Evolutionary conservation across 1,284 basidiomycete species (phyloP), one percentile per base, ranked within the genome.

Genomic region (Ustilago loliicola): DNA sequence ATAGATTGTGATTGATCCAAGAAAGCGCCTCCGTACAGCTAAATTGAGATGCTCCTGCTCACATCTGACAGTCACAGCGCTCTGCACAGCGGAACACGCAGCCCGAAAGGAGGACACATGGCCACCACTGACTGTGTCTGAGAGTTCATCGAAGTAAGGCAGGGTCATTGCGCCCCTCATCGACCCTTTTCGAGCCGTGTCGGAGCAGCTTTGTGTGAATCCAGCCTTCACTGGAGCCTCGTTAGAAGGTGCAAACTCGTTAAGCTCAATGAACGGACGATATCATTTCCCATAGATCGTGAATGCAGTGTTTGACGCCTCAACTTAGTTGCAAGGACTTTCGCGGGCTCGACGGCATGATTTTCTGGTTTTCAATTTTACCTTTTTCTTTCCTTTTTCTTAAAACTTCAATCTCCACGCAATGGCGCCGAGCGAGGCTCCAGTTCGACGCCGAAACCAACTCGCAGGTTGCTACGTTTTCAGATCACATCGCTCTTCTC

Each of bases 1-100:
- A 45, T 70, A 70, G 62, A 71, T 52, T 65, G 53, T 71, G 58
- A 0, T 65, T 71, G 68, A 71, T 71, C 68, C 68, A 48, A 27
- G 23, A 40, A 42, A 45, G 55, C 48, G 48, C 52, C 66, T 34
- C 30, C 30, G 5, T 58, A 54, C 66, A 61, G 59, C 54, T 15
- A 23, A 47, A 51, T 0, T 30, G 40, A 29, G 15, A 15, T 21
- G 38, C 11, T 27, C 17, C 25, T n/a, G 3, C 40, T 45, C 40
- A 3, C 27, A 30, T 42, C 25, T 13, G 48, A 50, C 25, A 45
- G 21, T 21, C 55, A 11, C 10, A 32, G 6, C 19, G 51, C 30
- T 36, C 8, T 34, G 13, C n/a, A 21, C 7, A 45, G 21, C n/a
- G 11, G 42, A 17, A 15, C 34, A 5, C 7, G 17, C 15, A 40